These are phyloP conservation scores for Triangularia setosa DNA, from an alignment of 2,329 filamentous ascomycete genomes.

Conservation along the genomic window DNA sequence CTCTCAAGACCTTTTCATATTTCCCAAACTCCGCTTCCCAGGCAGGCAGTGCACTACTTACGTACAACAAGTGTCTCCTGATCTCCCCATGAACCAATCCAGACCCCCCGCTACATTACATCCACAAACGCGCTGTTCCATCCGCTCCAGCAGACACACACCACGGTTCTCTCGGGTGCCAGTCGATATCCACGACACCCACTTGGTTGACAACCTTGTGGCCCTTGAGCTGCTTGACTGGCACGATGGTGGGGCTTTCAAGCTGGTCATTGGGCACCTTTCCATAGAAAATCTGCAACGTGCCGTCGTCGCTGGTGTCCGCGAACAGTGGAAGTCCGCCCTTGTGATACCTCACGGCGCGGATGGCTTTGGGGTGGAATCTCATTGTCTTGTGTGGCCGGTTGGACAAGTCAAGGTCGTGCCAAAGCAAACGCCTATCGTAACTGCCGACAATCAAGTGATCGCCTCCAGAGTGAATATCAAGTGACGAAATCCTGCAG, in stretches of 20 bases:
- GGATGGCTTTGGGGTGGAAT: slow-evolving; percentile 89
- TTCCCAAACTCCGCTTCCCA: not conserved
- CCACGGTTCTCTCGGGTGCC: slow-evolving; percentile 95
- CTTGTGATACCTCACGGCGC: slow-evolving; percentile 82
- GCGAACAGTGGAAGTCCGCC: slow-evolving; percentile 79
- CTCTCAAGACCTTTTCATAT: not conserved
- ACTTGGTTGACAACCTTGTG: slow-evolving; percentile 83
- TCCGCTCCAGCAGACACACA: slow-evolving; percentile 91
- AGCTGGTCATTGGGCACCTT: slow-evolving; percentile 92
- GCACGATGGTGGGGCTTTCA: slow-evolving; percentile 94
- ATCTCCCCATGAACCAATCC: slow-evolving; percentile 2
- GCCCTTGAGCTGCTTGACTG: slow-evolving; percentile 87
- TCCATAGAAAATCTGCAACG: slow-evolving; percentile 92
- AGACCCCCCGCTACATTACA: slow-evolving; percentile 17
- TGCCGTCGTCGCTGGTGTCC: slow-evolving; percentile 91
- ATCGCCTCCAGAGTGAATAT: slow-evolving; percentile 88
- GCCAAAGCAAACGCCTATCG: slow-evolving; percentile 90
- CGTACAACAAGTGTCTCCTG: slow-evolving; percentile 10
- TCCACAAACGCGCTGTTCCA: slow-evolving; percentile 78
- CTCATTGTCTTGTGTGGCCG: slow-evolving; percentile 94
- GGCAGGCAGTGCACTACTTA: not conserved
- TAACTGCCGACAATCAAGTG: slow-evolving; percentile 94
- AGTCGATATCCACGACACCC: slow-evolving; percentile 90
- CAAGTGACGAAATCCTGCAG: slow-evolving; percentile 89
- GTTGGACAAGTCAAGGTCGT: slow-evolving; percentile 87